Base-by-base conservation (phyloP, 306 rosid genomes). In the Cucurbita ficifolia region DNA sequence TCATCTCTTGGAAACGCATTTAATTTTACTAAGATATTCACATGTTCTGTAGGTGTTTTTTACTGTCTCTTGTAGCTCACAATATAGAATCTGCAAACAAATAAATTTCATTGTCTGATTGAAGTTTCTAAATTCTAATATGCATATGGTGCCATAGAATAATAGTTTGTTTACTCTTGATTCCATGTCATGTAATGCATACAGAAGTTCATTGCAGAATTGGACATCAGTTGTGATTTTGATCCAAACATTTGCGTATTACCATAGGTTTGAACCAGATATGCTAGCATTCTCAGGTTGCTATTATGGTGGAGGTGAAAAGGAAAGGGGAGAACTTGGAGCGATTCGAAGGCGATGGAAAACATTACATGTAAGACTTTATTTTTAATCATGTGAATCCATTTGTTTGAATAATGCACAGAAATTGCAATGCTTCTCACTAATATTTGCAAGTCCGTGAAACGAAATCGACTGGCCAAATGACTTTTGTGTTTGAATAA, bases 231-330 rank as follows among this genome's bases (percentile, higher is more conserved):
- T 33, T 8, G 74, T 70, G 45, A 48, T 70, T 48, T 29, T 70
- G 59, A 70, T 50, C 21, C 5, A 0, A 1, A 17, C 74, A 49
- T 49, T 13, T 70, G 74, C 29, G 45, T 69, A 33, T 70, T 70
- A 14, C 73, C 52, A 35, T 88, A 94, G 99, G 80, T 95, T 85
- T 83, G 99, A 95, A 82, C 92, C 97, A 75, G 99, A 95, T 84
- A 95, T 95, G 99, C 97, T 95, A 82, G 99, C 99, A 77, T 95
- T 95, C 84, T 95, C 99, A 50, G 99, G 97, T 64, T 95, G 99
- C 69, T 82, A 91, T 83, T 95, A 89, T 87, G 99, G 99, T 79
- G 99, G 97, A 68, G 97, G 99, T 70, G 97, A 95, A 79, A 95
- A 83, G 82, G 97, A 95, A 81, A 88, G 81, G 80, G 89, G 88